These are phyloP conservation scores for Thinopyrum obtusiflorum DNA, from an alignment of 202 grass and related monocot genomes.

Conservation along the genomic window DNA sequence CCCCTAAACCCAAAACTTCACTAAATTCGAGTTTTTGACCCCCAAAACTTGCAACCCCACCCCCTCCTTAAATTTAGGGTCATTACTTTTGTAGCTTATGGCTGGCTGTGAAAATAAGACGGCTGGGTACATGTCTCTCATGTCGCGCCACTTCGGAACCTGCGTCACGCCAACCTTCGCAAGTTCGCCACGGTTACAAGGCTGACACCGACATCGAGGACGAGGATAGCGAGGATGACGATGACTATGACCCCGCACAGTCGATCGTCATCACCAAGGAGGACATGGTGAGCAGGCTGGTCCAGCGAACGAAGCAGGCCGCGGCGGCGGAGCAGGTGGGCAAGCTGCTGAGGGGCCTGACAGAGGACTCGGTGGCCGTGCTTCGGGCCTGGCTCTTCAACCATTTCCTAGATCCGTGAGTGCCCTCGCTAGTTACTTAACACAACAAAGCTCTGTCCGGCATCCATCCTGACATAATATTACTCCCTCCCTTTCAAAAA, in stretches of 20 bases:
- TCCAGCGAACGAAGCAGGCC: conserved; percentile 50
- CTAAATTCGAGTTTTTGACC: too few relatives aligned
- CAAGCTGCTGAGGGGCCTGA: conserved; percentile 65
- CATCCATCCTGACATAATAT: too few relatives aligned
- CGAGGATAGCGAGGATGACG: neutral
- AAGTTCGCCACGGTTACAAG: conserved; percentile 19
- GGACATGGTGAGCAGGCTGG: conserved; percentile 34
- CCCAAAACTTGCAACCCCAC: too few relatives aligned
- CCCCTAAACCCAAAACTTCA: too few relatives aligned
- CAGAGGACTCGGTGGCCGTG: conserved; percentile 63
- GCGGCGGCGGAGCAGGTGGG: conserved; percentile 55
- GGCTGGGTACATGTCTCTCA: conserved; percentile 67
- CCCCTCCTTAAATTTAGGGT: too few relatives aligned
- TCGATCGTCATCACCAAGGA: neutral
- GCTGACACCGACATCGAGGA: neutral
- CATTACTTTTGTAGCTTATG: too few relatives aligned
- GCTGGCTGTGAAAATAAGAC: neutral
- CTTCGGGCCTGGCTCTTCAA: conserved; percentile 89
- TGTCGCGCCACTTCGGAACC: conserved; percentile 77
- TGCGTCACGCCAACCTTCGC: conserved; percentile 62
- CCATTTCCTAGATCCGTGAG: conserved; percentile 94
- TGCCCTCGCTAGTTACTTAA: neutral
- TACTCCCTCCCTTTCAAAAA: too few relatives aligned
- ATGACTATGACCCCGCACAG: neutral
- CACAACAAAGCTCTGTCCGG: neutral